Conservation (phyloP, 2,329 filamentous ascomycete species). For the Diaporthe helianthi region DNA sequence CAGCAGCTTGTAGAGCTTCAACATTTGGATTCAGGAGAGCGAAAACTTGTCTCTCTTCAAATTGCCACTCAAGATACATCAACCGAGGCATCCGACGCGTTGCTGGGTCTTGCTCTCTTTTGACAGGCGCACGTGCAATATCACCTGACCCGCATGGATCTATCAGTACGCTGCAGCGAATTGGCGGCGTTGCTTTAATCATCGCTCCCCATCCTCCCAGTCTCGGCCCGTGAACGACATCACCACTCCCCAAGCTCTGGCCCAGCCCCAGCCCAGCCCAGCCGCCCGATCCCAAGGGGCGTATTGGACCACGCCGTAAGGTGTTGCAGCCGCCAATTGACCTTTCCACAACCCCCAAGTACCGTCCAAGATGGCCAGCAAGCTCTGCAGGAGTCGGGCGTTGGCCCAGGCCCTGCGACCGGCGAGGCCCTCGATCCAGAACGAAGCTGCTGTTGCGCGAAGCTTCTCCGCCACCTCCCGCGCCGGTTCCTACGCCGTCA, state of each 20-base stretch:
- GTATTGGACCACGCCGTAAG: conserved; percentile 11
- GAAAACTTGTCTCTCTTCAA: not conserved
- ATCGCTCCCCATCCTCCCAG: conserved; percentile 6
- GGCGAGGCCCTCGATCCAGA: conserved; percentile 53
- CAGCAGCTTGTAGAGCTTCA: not conserved
- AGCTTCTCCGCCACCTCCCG: conserved; percentile 58
- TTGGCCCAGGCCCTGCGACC: conserved; percentile 63
- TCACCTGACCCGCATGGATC: conserved; percentile 23
- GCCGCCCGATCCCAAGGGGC: not conserved
- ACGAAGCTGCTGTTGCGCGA: conserved; percentile 51
- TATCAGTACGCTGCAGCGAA: conserved; percentile 8
- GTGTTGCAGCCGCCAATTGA: conserved; percentile 51
- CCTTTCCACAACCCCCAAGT: conserved; percentile 43
- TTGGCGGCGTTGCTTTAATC: conserved; percentile 30
- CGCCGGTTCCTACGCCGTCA: conserved; percentile 54
- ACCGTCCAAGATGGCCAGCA: conserved; percentile 63
- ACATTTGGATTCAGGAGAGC: not conserved
- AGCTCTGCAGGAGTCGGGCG: conserved; percentile 62
- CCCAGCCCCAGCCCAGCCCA: conserved; percentile 8
- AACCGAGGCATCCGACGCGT: not conserved
- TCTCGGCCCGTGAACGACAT: conserved; percentile 29
- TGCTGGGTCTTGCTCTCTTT: not conserved
- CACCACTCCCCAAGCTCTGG: conserved; percentile 28
- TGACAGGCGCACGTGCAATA: conserved; percentile 2
- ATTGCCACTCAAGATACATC: not conserved